A percentile compares a stretch with the other conserved stretches of the same genome.
Conservation (phyloP, 805 yeast species). For the Starmerella ratchasimensis region DNA sequence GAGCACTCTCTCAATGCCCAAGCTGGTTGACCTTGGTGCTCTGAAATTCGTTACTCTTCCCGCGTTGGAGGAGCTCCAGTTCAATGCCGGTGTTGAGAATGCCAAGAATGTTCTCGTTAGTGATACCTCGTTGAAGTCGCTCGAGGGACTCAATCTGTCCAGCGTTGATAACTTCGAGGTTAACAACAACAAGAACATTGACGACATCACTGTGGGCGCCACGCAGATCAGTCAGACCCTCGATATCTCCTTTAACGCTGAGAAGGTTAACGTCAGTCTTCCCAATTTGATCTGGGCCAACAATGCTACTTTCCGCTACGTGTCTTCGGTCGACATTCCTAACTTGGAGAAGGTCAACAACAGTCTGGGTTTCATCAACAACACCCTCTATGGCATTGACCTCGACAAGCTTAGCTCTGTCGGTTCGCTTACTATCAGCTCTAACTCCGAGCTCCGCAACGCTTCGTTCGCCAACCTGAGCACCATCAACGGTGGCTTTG, state of each 20-base stretch:
- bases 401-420: slow-evolving; percentile 40
- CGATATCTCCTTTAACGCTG: slow-evolving; percentile 76
- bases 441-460: slow-evolving; percentile 59
- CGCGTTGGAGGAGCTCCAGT: slow-evolving; percentile 57
- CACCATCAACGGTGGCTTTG: slow-evolving; percentile 84
- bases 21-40: slow-evolving; percentile 67
- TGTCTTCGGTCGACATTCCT: slow-evolving; percentile 56
- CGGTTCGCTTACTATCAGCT: slow-evolving; percentile 65
- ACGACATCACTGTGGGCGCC: slow-evolving; percentile 51
- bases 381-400: slow-evolving; percentile 35
- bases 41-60: slow-evolving; percentile 76
- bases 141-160: slow-evolving; percentile 29
- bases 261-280: slow-evolving; percentile 43
- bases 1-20: slow-evolving; percentile 56
- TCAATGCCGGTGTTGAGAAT: slow-evolving; percentile 54
- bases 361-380: slow-evolving; percentile 67
- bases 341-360: slow-evolving; percentile 61
- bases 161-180: slow-evolving; percentile 37
- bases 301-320: slow-evolving; percentile 74
- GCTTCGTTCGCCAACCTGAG: slow-evolving; percentile 58
- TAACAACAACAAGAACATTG: slow-evolving; percentile 77
- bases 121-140: slow-evolving; percentile 30
- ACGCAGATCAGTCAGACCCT: slow-evolving; percentile 59
- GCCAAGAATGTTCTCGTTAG: slow-evolving; percentile 49
- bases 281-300: slow-evolving; percentile 64